phyloP scores from a whole-genome alignment of 495 filamentous ascomycete genomes.

The Beverwykella pulmonaria region DNA sequence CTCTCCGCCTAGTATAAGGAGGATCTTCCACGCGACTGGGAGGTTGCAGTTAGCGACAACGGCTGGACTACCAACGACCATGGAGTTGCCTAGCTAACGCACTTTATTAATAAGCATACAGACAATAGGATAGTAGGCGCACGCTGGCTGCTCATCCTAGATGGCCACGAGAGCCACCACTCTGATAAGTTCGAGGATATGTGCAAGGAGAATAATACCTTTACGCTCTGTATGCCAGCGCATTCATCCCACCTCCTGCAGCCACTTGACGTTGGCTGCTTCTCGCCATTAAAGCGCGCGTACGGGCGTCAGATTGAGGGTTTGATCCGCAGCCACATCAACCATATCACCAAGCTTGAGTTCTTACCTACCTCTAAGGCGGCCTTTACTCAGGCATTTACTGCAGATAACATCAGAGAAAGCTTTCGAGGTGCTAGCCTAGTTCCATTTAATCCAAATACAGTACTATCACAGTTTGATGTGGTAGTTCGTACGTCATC shows the following conservation, averaged over 20 bases:
- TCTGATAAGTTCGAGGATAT: neutral
- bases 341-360: constrained; percentile 11
- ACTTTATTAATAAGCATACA: constrained; percentile 14
- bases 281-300: too few relatives aligned
- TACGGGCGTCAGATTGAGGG: too few relatives aligned
- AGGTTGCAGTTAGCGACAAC: constrained; percentile 1
- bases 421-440: constrained; percentile 26
- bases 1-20: constrained; percentile 7
- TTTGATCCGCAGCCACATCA: neutral
- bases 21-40: constrained; percentile 5
- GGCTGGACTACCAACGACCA: constrained; percentile 6
- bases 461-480: constrained; percentile 25
- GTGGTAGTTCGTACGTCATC: constrained; percentile 12
- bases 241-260: constrained; percentile 7
- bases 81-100: constrained; percentile 2
- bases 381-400: constrained; percentile 8
- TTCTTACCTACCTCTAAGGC: neutral
- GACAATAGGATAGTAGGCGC: neutral
- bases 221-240: constrained; percentile 13
- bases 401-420: constrained; percentile 11
- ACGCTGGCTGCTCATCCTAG: constrained; percentile 8
- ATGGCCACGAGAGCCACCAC: constrained; percentile 9
- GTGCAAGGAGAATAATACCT: constrained; percentile 9
- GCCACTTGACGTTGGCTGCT: constrained; percentile 12
- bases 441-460: constrained; percentile 15